Evolutionary conservation across 2,329 filamentous ascomycete genomes (phyloP), one percentile per base, ranked within the genome.

Genomic region (Ophiostoma himal-ulmi): DNA sequence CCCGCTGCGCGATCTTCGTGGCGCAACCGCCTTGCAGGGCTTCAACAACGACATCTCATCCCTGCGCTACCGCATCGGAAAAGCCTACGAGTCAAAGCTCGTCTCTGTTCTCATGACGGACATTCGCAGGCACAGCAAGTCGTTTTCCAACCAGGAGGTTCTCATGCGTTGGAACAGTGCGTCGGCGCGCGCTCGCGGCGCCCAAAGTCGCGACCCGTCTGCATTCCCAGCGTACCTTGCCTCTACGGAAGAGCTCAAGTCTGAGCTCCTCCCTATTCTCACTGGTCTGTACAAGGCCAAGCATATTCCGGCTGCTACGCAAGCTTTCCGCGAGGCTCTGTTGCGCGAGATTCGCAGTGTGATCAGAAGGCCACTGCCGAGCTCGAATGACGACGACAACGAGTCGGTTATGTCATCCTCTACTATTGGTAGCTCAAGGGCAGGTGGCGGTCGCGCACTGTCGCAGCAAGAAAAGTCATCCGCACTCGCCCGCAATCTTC

Each of bases 331-430:
- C 74, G 93, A 96, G 57, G 86, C 91, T 0, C 88, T 96, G 14
- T 82, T 96, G 73, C 89, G 91, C 68, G 95, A 99, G 79, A 90
- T 98, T 78, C 91, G 94, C 75, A 89, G 87, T 44, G 83, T 98
- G 67, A 94, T 99, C 68, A 87, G 93, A 69, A 88, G 89, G 71
- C 91, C 94, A 34, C 83, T 99, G 54, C 95, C 95, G 0, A 97
- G 93, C 76, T 96, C 94, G 13, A 95, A 88, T 75, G 95, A 99
- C 72, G 94, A 98, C 74, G 95, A 99, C 77, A 92, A 90, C 72
- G 92, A 95, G 77, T 96, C 93, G 0, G 90, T 94, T 82, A 89
- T 94, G 80, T 94, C 94, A 1, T 85, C 89, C 0, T 96, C 94
- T 3, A 97, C 94, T 0, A 82, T 88, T 69, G 69, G 86, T 72